phyloP scores from a whole-genome alignment of 768 basidiomycete species.

The Termitomyces sp. region DNA sequence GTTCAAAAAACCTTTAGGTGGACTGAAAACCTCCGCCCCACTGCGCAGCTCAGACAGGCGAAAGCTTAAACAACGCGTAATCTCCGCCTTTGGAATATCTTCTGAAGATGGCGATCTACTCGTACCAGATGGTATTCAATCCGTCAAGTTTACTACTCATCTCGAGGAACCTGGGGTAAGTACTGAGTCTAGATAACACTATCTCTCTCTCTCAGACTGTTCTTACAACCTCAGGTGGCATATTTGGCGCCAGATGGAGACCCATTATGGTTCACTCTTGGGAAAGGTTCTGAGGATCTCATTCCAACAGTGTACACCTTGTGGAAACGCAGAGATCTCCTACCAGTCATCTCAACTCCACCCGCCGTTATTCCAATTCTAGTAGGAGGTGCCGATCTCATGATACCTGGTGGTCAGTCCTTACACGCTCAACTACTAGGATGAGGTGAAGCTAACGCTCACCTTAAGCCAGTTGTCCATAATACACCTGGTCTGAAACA shows the following conservation, averaged over 20 bases:
- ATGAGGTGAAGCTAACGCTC: constrained; percentile 7
- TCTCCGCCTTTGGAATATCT: constrained; percentile 41
- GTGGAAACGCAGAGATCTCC: constrained; percentile 67
- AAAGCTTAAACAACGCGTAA: constrained; percentile 61
- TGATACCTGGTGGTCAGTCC: constrained; percentile 79
- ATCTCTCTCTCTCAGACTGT: not conserved
- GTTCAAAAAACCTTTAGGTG: constrained; percentile 78
- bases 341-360: constrained; percentile 73
- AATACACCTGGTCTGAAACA: constrained; percentile 38
- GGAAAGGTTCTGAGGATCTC: constrained; percentile 62
- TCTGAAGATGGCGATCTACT: constrained; percentile 63
- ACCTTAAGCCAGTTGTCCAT: constrained; percentile 55
- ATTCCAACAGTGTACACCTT: constrained; percentile 83
- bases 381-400: constrained; percentile 79
- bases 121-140: constrained; percentile 71
- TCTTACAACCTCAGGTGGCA: constrained; percentile 40
- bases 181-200: not conserved
- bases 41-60: constrained; percentile 70
- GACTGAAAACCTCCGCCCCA: constrained; percentile 72
- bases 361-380: constrained; percentile 67
- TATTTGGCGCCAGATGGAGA: constrained; percentile 65
- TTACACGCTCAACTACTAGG: not conserved
- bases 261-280: constrained; percentile 77
- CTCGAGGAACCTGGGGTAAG: constrained; percentile 61
- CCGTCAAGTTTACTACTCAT: constrained; percentile 66